Conservation (phyloP, 2,329 filamentous ascomycete species). For the Rachicladosporium sp. region DNA sequence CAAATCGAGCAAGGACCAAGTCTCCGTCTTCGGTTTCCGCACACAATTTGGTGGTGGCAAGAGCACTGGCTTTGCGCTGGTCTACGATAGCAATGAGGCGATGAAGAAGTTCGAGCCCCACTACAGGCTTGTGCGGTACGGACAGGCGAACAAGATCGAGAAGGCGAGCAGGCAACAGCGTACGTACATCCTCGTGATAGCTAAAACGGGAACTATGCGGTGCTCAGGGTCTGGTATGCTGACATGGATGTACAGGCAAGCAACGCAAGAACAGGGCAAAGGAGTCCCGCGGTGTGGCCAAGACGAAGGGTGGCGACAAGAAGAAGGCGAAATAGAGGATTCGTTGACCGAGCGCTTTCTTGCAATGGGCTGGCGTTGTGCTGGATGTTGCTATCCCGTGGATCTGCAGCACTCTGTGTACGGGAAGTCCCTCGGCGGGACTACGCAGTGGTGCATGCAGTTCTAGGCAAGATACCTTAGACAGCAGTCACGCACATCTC, state of each 20-base stretch:
- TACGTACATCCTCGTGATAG: constrained; percentile 45
- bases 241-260: constrained; percentile 59
- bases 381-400: no score
- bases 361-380: no score
- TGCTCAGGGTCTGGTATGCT: constrained; percentile 6
- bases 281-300: constrained; percentile 94
- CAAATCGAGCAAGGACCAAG: constrained; percentile 96
- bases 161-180: constrained; percentile 97
- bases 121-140: constrained; percentile 92
- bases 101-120: constrained; percentile 99
- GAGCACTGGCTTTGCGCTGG: constrained; percentile 95
- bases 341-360: constrained; percentile 4
- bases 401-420: no score
- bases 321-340: constrained; percentile 48
- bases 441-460: no score
- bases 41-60: constrained; percentile 99
- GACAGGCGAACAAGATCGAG: constrained; percentile 88
- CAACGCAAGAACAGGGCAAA: constrained; percentile 99
- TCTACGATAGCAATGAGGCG: constrained; percentile 96
- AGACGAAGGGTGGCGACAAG: constrained; percentile 94
- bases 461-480: no score
- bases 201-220: neutral
- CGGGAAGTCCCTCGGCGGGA: no score
- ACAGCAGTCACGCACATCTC: no score
- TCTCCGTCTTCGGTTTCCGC: constrained; percentile 95